These are phyloP conservation scores for Saccharum officinarum DNA, from an alignment of 176 grass and related monocot species.

Conservation along the genomic window DNA sequence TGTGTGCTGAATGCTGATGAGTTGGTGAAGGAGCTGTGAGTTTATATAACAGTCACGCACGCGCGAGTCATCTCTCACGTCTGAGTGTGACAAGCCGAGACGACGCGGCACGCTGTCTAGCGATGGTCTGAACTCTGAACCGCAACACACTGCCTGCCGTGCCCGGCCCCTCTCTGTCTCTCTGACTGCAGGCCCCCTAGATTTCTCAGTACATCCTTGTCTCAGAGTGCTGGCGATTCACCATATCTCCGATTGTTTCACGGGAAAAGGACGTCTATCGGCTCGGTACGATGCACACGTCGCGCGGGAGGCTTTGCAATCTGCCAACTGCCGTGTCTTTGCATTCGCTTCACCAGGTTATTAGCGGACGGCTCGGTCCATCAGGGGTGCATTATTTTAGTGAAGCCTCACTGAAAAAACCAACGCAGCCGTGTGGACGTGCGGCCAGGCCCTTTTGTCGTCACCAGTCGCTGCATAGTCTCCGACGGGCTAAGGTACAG, in stretches of 20 bases:
- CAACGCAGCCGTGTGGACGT: too few relatives aligned
- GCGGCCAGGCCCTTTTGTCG: too few relatives aligned
- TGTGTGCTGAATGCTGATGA: background rate
- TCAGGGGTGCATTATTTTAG: too few relatives aligned
- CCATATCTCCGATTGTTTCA: background rate
- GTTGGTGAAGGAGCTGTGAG: background rate
- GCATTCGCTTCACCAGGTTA: too few relatives aligned
- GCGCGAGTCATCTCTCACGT: background rate
- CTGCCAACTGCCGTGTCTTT: too few relatives aligned
- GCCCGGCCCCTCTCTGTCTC: background rate
- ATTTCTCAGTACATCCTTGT: background rate
- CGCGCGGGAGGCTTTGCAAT: too few relatives aligned
- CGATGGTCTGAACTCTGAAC: slow-evolving; percentile 5
- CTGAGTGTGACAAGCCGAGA: background rate
- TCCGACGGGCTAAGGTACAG: too few relatives aligned
- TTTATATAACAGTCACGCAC: background rate
- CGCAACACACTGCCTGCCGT: slow-evolving; percentile 6
- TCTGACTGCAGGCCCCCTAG: background rate
- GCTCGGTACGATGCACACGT: background rate
- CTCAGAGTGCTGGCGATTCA: background rate
- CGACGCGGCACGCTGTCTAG: slow-evolving; percentile 12
- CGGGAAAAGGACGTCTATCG: background rate
- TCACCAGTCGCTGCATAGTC: too few relatives aligned
- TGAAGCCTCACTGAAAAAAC: too few relatives aligned
- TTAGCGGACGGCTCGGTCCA: too few relatives aligned